Conservation (phyloP, 176 grass and related monocot genomes). For the Cenchrus americanus region DNA sequence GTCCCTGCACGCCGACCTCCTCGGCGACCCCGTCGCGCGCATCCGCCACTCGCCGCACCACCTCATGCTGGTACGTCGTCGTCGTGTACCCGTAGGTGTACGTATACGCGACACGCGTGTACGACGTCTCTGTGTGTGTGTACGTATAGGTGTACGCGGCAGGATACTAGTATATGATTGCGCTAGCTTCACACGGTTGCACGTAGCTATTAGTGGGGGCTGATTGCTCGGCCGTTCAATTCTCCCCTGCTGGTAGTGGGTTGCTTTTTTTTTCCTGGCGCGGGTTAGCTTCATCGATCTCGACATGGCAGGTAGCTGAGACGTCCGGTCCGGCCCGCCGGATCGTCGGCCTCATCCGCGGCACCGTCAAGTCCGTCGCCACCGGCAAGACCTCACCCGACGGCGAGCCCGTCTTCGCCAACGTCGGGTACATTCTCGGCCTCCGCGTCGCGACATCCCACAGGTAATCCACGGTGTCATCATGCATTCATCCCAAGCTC, state of each 20-base stretch:
- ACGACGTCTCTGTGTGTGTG: not conserved
- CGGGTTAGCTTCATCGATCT: not conserved
- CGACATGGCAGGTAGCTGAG: slow-evolving; percentile 73
- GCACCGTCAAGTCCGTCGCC: slow-evolving; percentile 78
- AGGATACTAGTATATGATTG: not conserved
- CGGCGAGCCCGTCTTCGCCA: slow-evolving; percentile 35
- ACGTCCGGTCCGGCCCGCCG: slow-evolving; percentile 45
- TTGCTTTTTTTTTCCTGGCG: slow-evolving; percentile 20
- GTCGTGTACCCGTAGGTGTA: not conserved
- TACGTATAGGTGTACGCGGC: not conserved
- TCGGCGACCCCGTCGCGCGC: slow-evolving; percentile 80
- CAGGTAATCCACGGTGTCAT: slow-evolving; percentile 28
- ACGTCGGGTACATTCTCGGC: slow-evolving; percentile 74
- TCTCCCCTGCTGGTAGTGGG: not conserved
- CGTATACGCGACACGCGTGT: not conserved
- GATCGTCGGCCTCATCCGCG: slow-evolving; percentile 82
- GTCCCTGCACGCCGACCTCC: slow-evolving; percentile 79
- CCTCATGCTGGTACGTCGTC: slow-evolving; percentile 71
- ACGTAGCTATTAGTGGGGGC: not conserved
- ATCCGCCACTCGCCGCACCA: slow-evolving; percentile 72
- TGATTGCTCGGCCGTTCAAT: not conserved
- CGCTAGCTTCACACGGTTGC: not conserved
- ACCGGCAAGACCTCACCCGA: slow-evolving; percentile 47
- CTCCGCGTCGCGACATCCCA: slow-evolving; percentile 67
- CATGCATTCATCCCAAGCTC: no score